Base-by-base conservation (phyloP, 352 stramenopile genomes). In the Detonula confervacea region DNA sequence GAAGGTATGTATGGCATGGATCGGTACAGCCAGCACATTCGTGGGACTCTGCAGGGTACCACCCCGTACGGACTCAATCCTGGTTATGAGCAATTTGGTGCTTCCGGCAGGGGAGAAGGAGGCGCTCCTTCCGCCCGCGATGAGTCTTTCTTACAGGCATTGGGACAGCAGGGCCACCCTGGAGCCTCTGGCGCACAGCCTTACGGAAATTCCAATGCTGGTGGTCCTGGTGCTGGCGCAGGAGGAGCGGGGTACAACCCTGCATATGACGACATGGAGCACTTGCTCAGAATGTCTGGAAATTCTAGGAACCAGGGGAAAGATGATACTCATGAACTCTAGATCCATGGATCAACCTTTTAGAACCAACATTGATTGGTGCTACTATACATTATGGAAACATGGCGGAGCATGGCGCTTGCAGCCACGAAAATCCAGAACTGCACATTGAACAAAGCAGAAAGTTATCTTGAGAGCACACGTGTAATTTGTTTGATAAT, bases 221-320 rank as follows among this genome's bases (percentile, higher is more conserved):
- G 8, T 37, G 30, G 30, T 9, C 8, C 30, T 37, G 30, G 30
- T 37, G 30, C 24, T 57, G 49, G 3, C 5, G 3, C 20, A 16
- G 22, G 18, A 30, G 49, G 49, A 57, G 20, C 18, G 5, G 49
- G 22, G 18, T 27, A 30, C 3, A 30, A 8, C 27, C 18, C 49
- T 57, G 49, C 49, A 57, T 57, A 14, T 8, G 22, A 57, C 35
- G 49, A 57, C 3, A 30, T 57, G 49, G 25, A 18, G 27, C 20
- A 57, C 1, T 57, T 57, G 22, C 22, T 57, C 0, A 22, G 39
- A 20, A 49, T 49, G 39, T 18, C 39, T 49, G 39, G 39, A n/a
- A 18, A 4, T 4, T 49, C 39, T 49, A 49, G 39, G 11, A 20
- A 14, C 11, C 39, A 49, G 39, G 39, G 39, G 16, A 49, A 49